Conservation (phyloP, 345 rosid genomes). For the Lepidium africanum region DNA sequence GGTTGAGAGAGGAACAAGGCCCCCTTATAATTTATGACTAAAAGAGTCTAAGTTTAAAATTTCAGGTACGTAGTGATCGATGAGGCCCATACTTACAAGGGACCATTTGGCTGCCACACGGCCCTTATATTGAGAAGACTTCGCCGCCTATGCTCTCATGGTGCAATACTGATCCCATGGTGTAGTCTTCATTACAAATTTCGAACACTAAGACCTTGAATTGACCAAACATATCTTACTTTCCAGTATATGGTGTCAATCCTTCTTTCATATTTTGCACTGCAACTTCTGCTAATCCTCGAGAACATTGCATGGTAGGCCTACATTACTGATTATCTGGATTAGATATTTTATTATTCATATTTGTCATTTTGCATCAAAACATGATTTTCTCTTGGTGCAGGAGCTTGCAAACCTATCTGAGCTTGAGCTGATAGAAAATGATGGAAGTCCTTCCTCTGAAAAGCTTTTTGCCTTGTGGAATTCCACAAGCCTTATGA, state of each 20-base stretch:
- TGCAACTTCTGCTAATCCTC: conserved; percentile 95
- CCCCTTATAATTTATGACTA: neutral
- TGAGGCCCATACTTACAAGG: conserved; percentile 93
- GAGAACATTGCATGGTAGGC: conserved; percentile 89
- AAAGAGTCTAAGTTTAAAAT: neutral
- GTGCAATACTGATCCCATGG: conserved; percentile 28
- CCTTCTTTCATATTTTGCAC: conserved; percentile 85
- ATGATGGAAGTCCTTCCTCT: conserved; percentile 91
- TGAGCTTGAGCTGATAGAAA: conserved; percentile 63
- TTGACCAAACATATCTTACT: conserved; percentile 6
- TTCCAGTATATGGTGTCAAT: conserved; percentile 68
- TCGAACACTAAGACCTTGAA: no score
- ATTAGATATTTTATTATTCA: neutral
- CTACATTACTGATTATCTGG: conserved; percentile 6
- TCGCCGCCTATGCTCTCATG: conserved; percentile 76
- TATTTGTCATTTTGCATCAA: neutral
- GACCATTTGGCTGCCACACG: conserved; percentile 96
- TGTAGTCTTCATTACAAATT: neutral
- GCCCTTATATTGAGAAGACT: conserved; percentile 94
- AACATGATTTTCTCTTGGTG: conserved; percentile 30
- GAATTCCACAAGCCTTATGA: conserved; percentile 46
- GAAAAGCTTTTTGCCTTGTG: conserved; percentile 74
- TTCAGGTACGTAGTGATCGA: conserved; percentile 80
- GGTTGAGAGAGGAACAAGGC: neutral
- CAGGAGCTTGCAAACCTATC: conserved; percentile 91